phyloP scores from a whole-genome alignment of 257 asterid species.

The Solanum corneliomulleri region DNA sequence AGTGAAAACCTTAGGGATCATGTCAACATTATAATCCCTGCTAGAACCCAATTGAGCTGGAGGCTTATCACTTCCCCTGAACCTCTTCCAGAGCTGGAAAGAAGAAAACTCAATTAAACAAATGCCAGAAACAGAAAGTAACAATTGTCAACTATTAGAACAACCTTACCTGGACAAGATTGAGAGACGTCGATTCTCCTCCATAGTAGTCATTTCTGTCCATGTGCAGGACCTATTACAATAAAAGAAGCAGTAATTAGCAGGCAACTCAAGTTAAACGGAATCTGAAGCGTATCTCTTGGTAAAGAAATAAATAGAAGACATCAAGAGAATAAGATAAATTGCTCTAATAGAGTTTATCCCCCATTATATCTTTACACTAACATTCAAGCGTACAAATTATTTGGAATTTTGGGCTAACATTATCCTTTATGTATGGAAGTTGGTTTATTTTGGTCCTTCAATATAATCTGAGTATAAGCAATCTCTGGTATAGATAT shows the following conservation, averaged over 20 bases:
- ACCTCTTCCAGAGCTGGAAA: conserved; percentile 72
- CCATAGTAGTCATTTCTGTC: conserved; percentile 96
- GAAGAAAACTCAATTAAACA: background rate
- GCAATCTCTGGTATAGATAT: background rate
- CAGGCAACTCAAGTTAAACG: background rate
- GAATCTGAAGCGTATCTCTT: background rate
- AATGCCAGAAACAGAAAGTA: background rate
- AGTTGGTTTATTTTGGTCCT: background rate
- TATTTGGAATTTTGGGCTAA: background rate
- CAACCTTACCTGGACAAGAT: conserved; percentile 55
- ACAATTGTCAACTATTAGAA: background rate
- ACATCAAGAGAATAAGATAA: background rate
- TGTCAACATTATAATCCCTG: conserved; percentile 91
- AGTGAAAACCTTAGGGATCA: conserved; percentile 78
- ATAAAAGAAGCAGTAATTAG: background rate
- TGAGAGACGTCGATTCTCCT: conserved; percentile 82
- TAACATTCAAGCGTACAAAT: background rate
- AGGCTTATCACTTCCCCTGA: conserved; percentile 83
- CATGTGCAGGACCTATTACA: conserved; percentile 76
- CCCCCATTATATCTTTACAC: background rate
- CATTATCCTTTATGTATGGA: background rate
- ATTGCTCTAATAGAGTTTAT: background rate
- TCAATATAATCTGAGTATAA: background rate
- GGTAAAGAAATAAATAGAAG: background rate
- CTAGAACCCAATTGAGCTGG: conserved; percentile 80